Base-by-base conservation (phyloP, 257 asterid genomes). In the Solanum habrochaites region DNA sequence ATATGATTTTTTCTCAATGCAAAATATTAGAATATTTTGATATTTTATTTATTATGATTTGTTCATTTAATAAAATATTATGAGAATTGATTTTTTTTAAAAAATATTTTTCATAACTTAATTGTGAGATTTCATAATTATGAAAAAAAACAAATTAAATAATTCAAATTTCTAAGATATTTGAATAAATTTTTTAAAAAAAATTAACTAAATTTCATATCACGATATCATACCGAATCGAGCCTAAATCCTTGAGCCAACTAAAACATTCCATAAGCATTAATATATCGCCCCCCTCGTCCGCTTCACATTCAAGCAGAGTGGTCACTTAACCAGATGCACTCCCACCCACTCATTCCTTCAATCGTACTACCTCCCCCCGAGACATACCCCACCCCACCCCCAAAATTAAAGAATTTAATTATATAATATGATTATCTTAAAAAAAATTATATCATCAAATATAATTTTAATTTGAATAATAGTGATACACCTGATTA, bases 211-310 rank as follows among this genome's bases (percentile, higher is more conserved):
- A 1, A 58, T 58, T 58, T 58, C 6, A 58, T 7, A 58, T 20
- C 66, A 56, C 13, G 11, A 60, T 60, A 8, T 21, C 6, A 21
- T 21, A 60, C 21, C 7, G 29, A 60, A 3, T 16, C 15, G 7
- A 4, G 31, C 29, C 29, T 10, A 62, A 23, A 13, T 60, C 15
- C 27, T n/a, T 62, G 69, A 4, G 37, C 15, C n/a, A 62, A 31
- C 73, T 66, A 72, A 91, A 90, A 92, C 90, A 93, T 93, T 90
- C 94, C 87, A 82, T 74, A 77, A 16, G 88, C 91, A 87, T 90
- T 88, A 87, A 88, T 92, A 90, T 88, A 89, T 80, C 95, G 91
- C 93, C 94, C 96, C 94, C 96, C 93, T 93, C 89, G 94, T 92
- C 96, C 96, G 93, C 98, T 90, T 89, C 92, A 87, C 90, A 87